Percentiles rank a stretch among this genome's conserved stretches.
These are phyloP conservation scores for Xerocomus amazonicus DNA, from an alignment of 1,284 basidiomycete genomes.

Conservation along the genomic window DNA sequence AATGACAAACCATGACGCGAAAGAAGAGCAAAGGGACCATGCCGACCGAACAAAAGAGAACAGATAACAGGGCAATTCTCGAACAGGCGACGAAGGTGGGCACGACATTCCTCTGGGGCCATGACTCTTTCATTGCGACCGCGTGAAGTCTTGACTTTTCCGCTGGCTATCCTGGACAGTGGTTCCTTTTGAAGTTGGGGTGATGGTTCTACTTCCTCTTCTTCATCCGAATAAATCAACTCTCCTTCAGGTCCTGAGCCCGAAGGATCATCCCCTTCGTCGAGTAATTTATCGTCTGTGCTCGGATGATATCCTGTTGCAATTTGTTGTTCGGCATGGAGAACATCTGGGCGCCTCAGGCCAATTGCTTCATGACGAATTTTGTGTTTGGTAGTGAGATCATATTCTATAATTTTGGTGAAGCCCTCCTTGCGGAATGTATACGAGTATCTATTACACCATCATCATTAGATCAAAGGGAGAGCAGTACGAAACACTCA, in stretches of 20 bases:
- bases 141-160: conserved; percentile 69
- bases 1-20: conserved; percentile 52
- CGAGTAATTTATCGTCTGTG: conserved; percentile 43
- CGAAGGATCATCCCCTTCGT: conserved; percentile 33
- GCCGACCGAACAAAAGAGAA: conserved; percentile 87
- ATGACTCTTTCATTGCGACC: conserved; percentile 88
- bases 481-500: conserved; percentile 43
- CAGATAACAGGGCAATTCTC: conserved; percentile 80
- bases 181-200: conserved; percentile 17
- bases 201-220: conserved; percentile 40
- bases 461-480: conserved; percentile 5
- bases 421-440: conserved; percentile 93
- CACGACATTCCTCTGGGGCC: conserved; percentile 88
- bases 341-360: conserved; percentile 70
- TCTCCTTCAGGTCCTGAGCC: conserved; percentile 48
- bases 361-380: conserved; percentile 51
- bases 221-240: conserved; percentile 44
- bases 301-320: conserved; percentile 17
- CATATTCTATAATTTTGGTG: conserved; percentile 94
- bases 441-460: conserved; percentile 61
- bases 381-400: conserved; percentile 81
- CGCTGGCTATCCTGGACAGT: conserved; percentile 70
- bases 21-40: conserved; percentile 77
- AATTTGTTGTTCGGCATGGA: conserved; percentile 47
- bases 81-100: conserved; percentile 90